Evolutionary conservation across 2,329 filamentous ascomycete genomes (phyloP), one percentile per base, ranked within the genome.

Genomic region (Fusarium odoratissimum): DNA sequence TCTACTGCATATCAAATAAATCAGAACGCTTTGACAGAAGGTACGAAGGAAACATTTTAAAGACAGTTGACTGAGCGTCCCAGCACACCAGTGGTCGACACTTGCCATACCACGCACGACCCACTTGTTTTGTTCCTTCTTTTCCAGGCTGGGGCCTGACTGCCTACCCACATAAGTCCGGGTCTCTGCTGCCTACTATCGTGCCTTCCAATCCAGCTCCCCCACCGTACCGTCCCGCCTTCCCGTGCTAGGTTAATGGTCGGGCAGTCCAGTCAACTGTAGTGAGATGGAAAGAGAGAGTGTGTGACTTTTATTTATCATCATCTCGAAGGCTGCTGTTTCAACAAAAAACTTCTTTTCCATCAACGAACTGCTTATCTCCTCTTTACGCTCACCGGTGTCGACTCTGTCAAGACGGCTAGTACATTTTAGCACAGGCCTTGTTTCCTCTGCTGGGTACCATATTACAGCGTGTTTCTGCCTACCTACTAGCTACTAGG

Each of bases 221-320:
- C 61, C 60, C 67, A 60, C 67, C 51, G 55, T 69, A 72, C 69
- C 60, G 56, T 72, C 69, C 64, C 70, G 67, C 49, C 66, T 60
- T 55, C 64, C 64, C 71, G 62, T 52, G 28, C 45, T 41, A 64
- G 41, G 66, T 64, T n/a, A 33, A 69, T 69, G 44, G 64, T 64
- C 44, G 64, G 66, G 35, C 64, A 69, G 49, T 35, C 58, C 45
- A 51, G 58, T 58, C 46, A 41, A 69, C 49, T 67, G 52, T 55
- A 13, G 28, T 35, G 31, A 64, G 33, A 16, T 56, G 35, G 41
- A 51, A 45, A 37, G 25, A 61, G 44, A 57, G 49, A 52, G 55
- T 58, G 35, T 31, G 67, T 49, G 64, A 65, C 67, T 51, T 60
- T 64, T 66, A 44, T 41, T 68, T 57, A 65, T 48, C 59, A 49